Conservation (phyloP, 2,329 filamentous ascomycete genomes). For the Eutypa lata region DNA sequence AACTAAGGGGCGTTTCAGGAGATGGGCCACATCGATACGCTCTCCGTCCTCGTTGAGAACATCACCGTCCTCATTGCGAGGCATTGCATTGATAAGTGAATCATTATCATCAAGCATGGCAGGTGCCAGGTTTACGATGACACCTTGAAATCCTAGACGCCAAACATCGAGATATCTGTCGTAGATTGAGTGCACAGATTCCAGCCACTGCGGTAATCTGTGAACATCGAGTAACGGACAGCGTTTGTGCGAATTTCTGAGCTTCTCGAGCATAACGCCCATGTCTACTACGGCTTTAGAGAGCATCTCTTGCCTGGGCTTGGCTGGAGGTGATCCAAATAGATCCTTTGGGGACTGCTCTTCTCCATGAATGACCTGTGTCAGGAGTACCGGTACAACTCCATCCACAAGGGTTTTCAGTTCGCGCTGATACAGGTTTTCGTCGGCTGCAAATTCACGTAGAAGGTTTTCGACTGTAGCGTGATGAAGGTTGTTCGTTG, state of each 20-base stretch:
- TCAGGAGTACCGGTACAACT: constrained; percentile 87
- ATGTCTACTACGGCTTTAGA: constrained; percentile 90
- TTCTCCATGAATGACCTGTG: constrained; percentile 73
- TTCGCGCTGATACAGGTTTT: constrained; percentile 84
- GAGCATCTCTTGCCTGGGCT: constrained; percentile 56
- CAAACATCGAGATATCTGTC: constrained; percentile 82
- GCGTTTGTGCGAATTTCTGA: constrained; percentile 76
- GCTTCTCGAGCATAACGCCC: constrained; percentile 82
- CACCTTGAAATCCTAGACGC: constrained; percentile 90
- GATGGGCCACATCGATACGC: constrained; percentile 87
- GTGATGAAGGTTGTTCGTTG: constrained; percentile 62
- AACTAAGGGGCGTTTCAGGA: constrained; percentile 84
- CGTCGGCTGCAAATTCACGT: constrained; percentile 76
- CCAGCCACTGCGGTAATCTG: constrained; percentile 76
- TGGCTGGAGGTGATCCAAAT: constrained; percentile 56
- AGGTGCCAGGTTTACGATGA: constrained; percentile 88
- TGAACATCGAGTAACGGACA: constrained; percentile 73
- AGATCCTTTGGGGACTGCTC: constrained; percentile 62
- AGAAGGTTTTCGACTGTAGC: constrained; percentile 75
- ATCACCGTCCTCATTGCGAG: constrained; percentile 62
- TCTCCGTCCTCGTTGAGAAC: constrained; percentile 74
- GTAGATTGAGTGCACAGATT: constrained; percentile 75
- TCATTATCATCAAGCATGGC: constrained; percentile 58
- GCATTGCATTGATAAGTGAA: constrained; percentile 56
- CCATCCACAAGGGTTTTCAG: constrained; percentile 91